Conservation (phyloP, 2,329 filamentous ascomycete genomes). For the Chaetomium olivaceum region DNA sequence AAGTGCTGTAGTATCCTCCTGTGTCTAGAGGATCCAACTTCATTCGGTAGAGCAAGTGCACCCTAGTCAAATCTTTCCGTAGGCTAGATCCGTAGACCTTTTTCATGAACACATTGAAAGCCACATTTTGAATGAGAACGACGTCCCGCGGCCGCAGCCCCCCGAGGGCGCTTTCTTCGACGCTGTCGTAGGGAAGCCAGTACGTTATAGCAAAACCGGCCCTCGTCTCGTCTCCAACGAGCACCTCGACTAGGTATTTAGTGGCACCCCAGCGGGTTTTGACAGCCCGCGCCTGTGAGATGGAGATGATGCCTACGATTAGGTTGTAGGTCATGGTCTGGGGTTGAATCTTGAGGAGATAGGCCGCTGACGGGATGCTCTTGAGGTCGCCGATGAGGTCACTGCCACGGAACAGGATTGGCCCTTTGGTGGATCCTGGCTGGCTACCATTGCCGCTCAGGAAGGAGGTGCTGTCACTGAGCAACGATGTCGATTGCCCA, state of each 20-base stretch:
- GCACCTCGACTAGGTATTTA: slow-evolving; percentile 70
- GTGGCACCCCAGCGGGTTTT: slow-evolving; percentile 63
- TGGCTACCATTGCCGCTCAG: slow-evolving; percentile 33
- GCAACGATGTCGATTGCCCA: slow-evolving; percentile 39
- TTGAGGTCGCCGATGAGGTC: slow-evolving; percentile 61
- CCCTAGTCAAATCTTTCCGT: slow-evolving; percentile 66
- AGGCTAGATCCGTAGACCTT: slow-evolving; percentile 85
- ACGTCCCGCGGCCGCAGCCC: slow-evolving; percentile 70
- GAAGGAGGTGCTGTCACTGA: slow-evolving; percentile 35
- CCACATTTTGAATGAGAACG: slow-evolving; percentile 76
- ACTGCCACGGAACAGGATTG: slow-evolving; percentile 32
- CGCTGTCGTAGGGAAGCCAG: slow-evolving; percentile 62
- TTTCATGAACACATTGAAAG: slow-evolving; percentile 70
- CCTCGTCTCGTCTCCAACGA: slow-evolving; percentile 82
- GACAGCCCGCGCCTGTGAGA: slow-evolving; percentile 67
- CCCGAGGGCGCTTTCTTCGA: slow-evolving; percentile 38
- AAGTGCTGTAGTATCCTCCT: slow-evolving; percentile 58
- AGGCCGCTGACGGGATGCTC: slow-evolving; percentile 66
- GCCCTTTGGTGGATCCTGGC: slow-evolving; percentile 26
- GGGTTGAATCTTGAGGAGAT: slow-evolving; percentile 68
- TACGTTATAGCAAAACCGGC: slow-evolving; percentile 81
- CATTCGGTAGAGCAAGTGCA: slow-evolving; percentile 65
- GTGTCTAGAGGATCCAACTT: slow-evolving; percentile 52
- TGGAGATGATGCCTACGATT: slow-evolving; percentile 75
- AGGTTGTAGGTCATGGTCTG: slow-evolving; percentile 82